A percentile compares a stretch with the other conserved stretches of the same genome.
Conservation (phyloP, 306 rosid species). For the Oemleria cerasiformis region DNA sequence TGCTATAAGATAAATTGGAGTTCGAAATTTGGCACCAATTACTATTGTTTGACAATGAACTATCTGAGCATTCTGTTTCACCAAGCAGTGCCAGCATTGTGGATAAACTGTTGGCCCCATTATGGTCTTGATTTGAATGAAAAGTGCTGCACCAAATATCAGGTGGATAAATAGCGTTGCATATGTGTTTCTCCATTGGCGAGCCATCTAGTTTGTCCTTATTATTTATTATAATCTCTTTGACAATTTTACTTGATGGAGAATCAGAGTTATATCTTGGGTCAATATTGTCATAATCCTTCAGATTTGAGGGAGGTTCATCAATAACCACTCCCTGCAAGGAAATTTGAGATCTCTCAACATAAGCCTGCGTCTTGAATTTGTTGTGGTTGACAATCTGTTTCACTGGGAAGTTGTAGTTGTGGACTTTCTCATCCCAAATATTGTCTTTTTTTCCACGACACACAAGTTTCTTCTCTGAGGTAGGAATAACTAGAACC, state of each 20-base stretch:
- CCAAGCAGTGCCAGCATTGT: constrained; percentile 9
- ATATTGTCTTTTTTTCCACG: constrained; percentile 13
- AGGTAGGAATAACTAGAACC: constrained; percentile 26
- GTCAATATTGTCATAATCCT: constrained; percentile 1
- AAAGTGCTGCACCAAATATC: constrained; percentile 10
- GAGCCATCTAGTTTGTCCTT: background rate
- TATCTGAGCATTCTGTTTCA: constrained; percentile 14
- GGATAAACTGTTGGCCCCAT: background rate
- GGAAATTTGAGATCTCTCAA: constrained; percentile 10
- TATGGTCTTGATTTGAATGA: constrained; percentile 2
- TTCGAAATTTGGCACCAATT: constrained; percentile 6
- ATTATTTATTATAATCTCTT: background rate
- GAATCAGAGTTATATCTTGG: constrained; percentile 12
- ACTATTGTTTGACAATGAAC: background rate
- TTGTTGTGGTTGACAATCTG: constrained; percentile 18
- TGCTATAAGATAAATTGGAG: background rate
- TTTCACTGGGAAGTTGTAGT: background rate
- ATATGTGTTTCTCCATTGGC: constrained; percentile 2
- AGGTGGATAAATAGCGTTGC: constrained; percentile 19
- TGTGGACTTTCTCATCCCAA: constrained; percentile 6
- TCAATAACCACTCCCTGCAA: constrained; percentile 3
- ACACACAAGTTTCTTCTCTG: constrained; percentile 18
- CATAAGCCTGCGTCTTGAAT: constrained; percentile 14
- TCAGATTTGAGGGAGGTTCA: constrained; percentile 10
- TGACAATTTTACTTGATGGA: background rate